Evolutionary conservation across 2,329 filamentous ascomycete species (phyloP), one percentile per base, ranked within the genome.

Genomic region (Stemphylium lycopersici): DNA sequence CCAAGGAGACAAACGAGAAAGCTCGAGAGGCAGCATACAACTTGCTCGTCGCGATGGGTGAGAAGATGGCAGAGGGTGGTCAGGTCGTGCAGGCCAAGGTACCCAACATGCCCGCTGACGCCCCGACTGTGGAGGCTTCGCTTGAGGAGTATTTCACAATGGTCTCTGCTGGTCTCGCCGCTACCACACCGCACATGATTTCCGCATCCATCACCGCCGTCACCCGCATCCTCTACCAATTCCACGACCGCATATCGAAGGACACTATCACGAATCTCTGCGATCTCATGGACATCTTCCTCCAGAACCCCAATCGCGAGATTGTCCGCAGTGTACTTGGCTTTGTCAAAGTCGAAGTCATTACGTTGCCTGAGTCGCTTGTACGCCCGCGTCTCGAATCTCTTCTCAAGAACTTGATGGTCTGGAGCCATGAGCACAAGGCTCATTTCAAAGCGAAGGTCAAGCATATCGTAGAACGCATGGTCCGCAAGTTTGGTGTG

Each of bases 361-460:
- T 98, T 67, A 88, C 90, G 55, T 80, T 98, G 26, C 91, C 93
- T 0, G 85, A 87, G 36, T 86, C 89, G 5, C 81, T 96, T 59
- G 88, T 99, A 80, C 82, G 88, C 32, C 88, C 91, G 4, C 86
- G 92, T 20, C 84, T 99, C 32, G 79, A 83, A 29, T 86, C 87
- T 0, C 82, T 99, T 42, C 85, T 99, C 2, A 91, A 93, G 3
- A 96, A 96, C 75, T 81, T 98, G 16, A 91, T 98, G 82, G 87
- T 93, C 37, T 99, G 95, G 93, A 93, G 90, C 72, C 91, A 97
- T 76, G 95, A 99, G 77, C 96, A 99, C 81, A 98, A 98, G 80
- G 92, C 92, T 11, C 92, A 96, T 73, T 95, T 99, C 80, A 91
- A 93, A 69, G 88, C 90, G 44, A 99, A 98, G 81, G 93, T 99